Conservation (phyloP, 2,329 filamentous ascomycete genomes). For the Scleromitrula shiraiana region DNA sequence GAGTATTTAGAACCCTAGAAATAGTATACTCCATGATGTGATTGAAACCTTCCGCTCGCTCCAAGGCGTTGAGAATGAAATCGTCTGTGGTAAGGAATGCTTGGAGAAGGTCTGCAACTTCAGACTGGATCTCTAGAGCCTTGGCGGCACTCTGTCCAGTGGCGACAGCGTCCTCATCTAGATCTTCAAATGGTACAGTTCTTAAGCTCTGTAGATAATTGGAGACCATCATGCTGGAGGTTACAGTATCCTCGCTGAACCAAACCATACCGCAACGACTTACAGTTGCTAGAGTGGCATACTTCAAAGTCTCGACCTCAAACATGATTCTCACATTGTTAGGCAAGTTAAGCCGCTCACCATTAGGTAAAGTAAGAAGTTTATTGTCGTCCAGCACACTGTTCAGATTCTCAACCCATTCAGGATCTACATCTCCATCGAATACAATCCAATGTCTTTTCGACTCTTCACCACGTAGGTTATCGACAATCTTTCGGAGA, state of each 20-base stretch:
- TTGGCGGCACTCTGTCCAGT: conserved; percentile 70
- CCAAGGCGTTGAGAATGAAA: conserved; percentile 71
- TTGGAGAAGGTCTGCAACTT: conserved; percentile 72
- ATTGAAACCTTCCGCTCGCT: conserved; percentile 67
- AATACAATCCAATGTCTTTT: conserved; percentile 99
- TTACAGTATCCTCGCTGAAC: conserved; percentile 98
- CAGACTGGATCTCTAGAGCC: conserved; percentile 67
- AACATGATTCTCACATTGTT: conserved; percentile 99
- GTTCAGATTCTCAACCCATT: conserved; percentile 99
- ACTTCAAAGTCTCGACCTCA: conserved; percentile 95
- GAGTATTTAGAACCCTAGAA: conserved; percentile 79
- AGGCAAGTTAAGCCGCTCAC: conserved; percentile 91
- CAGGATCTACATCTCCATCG: conserved; percentile 96
- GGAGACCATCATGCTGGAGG: conserved; percentile 81
- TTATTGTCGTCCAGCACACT: conserved; percentile 99
- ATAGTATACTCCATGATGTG: conserved; percentile 99
- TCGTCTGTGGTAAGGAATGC: conserved; percentile 69
- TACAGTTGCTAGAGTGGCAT: conserved; percentile 96
- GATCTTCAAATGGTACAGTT: conserved; percentile 80
- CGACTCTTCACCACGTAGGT: conserved; percentile 89
- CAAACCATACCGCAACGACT: conserved; percentile 99
- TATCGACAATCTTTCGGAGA: conserved; percentile 95
- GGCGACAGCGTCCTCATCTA: conserved; percentile 83
- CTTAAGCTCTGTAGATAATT: conserved; percentile 84
- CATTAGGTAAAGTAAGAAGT: conserved; percentile 90